Conservation (phyloP, 768 basidiomycete species). For the Clavaria fumosa region DNA sequence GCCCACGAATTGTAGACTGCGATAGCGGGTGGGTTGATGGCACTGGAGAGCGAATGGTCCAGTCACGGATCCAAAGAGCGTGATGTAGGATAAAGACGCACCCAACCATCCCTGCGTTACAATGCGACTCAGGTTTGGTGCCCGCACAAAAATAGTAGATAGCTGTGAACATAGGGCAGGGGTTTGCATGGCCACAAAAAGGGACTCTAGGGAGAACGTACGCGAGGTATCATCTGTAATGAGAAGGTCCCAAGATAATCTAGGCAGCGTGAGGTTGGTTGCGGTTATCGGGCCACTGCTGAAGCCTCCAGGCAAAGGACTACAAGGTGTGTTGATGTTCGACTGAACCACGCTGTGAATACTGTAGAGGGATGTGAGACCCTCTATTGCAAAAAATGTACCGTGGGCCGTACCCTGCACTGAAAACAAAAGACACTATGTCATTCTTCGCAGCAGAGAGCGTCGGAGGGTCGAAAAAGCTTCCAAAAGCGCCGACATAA, state of each 20-base stretch:
- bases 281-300: slow-evolving; percentile 20
- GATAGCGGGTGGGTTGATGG: slow-evolving; percentile 9
- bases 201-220: slow-evolving; percentile 10
- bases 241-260: slow-evolving; percentile 21
- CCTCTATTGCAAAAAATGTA: too few relatives aligned
- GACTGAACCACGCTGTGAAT: slow-evolving; percentile 28
- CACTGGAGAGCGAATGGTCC: too few relatives aligned
- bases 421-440: slow-evolving; percentile 25
- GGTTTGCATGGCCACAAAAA: slow-evolving; percentile 16
- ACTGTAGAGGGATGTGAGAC: too few relatives aligned
- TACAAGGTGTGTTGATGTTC: slow-evolving; percentile 23
- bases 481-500: slow-evolving; percentile 24
- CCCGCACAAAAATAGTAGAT: slow-evolving; percentile 12
- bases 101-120: slow-evolving; percentile 14
- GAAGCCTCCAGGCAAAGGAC: slow-evolving; percentile 26
- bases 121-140: slow-evolving; percentile 22
- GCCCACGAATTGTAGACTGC: slow-evolving; percentile 5
- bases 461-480: slow-evolving; percentile 24
- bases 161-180: slow-evolving; percentile 18
- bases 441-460: slow-evolving; percentile 20
- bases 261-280: slow-evolving; percentile 10
- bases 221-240: slow-evolving; percentile 20
- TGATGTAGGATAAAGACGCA: slow-evolving; percentile 7
- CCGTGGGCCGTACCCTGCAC: too few relatives aligned
- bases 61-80: too few relatives aligned